Conservation (phyloP, 2,329 filamentous ascomycete genomes). For the Calonectria leucothoes region DNA sequence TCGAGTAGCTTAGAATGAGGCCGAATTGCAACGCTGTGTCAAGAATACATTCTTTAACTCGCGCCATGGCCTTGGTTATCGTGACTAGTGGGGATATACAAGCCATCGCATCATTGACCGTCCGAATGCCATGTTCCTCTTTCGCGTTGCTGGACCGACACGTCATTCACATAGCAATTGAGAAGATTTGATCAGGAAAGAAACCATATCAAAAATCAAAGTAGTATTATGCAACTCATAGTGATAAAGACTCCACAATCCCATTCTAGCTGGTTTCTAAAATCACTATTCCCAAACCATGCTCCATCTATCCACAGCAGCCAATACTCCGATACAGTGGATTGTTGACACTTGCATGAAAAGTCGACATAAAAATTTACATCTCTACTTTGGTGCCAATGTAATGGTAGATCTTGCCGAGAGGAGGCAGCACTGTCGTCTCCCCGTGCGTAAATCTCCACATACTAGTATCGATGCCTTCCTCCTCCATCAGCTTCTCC, state of each 20-base stretch:
- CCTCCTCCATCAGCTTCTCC: conserved; percentile 30
- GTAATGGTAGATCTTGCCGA: conserved; percentile 36
- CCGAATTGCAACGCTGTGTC: neutral
- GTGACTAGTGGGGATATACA: neutral
- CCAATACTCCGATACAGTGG: neutral
- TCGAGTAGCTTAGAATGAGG: neutral
- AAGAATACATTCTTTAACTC: neutral
- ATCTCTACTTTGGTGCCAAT: conserved; percentile 30
- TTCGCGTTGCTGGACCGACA: neutral
- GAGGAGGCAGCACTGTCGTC: conserved; percentile 33
- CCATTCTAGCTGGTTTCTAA: neutral
- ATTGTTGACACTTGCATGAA: neutral
- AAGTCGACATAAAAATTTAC: too few species aligned
- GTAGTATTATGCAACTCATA: neutral
- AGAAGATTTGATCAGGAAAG: too few species aligned
- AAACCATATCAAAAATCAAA: neutral
- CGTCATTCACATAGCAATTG: too few species aligned
- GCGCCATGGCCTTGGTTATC: neutral
- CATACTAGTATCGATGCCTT: conserved; percentile 27
- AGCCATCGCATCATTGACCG: neutral
- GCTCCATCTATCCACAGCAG: neutral
- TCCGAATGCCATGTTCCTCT: neutral
- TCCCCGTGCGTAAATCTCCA: conserved; percentile 35
- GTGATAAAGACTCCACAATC: neutral
- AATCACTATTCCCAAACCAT: neutral